These are phyloP conservation scores for Malassezia brasiliensis DNA, from an alignment of 1,284 basidiomycete genomes.

Conservation along the genomic window DNA sequence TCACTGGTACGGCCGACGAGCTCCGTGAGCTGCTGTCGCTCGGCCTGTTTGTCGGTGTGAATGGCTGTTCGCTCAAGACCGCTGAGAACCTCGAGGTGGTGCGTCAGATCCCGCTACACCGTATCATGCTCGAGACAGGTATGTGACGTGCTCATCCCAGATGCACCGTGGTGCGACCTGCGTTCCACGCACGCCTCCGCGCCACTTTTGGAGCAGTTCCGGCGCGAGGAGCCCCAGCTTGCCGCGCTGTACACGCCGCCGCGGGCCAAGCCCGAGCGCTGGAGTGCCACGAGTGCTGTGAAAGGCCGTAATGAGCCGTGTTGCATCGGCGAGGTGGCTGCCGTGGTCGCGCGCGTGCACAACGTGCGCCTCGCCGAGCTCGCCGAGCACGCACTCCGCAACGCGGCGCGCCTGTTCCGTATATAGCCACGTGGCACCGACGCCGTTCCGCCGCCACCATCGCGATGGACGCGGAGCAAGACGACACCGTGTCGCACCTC, in stretches of 20 bases:
- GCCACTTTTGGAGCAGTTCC: slow-evolving; percentile 55
- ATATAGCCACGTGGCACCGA: slow-evolving; percentile 6
- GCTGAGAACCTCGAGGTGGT: slow-evolving; percentile 60
- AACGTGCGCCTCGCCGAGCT: slow-evolving; percentile 57
- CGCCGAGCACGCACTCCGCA: slow-evolving; percentile 40
- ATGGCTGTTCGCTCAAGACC: slow-evolving; percentile 77
- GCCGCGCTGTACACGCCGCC: slow-evolving; percentile 55
- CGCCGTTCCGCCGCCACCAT: not conserved
- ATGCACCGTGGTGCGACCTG: slow-evolving; percentile 62
- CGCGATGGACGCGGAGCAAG: slow-evolving; percentile 39
- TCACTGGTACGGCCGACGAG: slow-evolving; percentile 65
- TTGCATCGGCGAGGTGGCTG: slow-evolving; percentile 65
- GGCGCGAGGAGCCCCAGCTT: slow-evolving; percentile 46
- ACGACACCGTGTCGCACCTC: slow-evolving; percentile 36
- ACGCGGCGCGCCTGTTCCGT: slow-evolving; percentile 31
- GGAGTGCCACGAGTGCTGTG: slow-evolving; percentile 58
- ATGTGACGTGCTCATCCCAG: slow-evolving; percentile 24
- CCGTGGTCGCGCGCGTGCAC: slow-evolving; percentile 61
- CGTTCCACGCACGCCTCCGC: slow-evolving; percentile 67
- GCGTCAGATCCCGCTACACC: slow-evolving; percentile 58
- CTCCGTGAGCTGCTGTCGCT: slow-evolving; percentile 58
- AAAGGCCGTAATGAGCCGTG: slow-evolving; percentile 76
- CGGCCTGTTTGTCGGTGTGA: slow-evolving; percentile 56
- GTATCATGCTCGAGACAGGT: slow-evolving; percentile 70
- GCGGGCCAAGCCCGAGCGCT: slow-evolving; percentile 59